phyloP scores from a whole-genome alignment of 225 moss, liverwort and hornwort species.

The Marchantia polymorpha region DNA sequence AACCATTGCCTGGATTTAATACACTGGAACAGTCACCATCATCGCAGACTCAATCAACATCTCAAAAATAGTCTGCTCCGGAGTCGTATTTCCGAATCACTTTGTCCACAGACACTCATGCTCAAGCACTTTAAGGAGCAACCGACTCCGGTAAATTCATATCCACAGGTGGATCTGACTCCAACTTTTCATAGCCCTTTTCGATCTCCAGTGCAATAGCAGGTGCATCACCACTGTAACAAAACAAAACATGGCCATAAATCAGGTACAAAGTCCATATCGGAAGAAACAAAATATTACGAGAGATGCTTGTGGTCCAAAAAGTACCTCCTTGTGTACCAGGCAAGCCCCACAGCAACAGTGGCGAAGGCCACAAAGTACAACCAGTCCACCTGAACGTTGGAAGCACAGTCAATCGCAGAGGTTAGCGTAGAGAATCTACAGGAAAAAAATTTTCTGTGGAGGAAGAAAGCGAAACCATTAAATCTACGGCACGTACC shows the following conservation, averaged over 20 bases:
- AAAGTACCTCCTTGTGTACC: conserved; percentile 31
- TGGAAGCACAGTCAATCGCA: not conserved
- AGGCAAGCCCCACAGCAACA: conserved; percentile 33
- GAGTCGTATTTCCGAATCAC: no score
- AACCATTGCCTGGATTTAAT: no score
- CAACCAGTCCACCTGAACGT: conserved; percentile 43
- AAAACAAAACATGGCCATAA: not conserved
- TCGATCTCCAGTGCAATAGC: not conserved
- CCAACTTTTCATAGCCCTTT: not conserved
- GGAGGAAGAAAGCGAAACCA: not conserved
- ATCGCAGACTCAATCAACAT: no score
- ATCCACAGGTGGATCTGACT: not conserved
- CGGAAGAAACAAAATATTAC: not conserved
- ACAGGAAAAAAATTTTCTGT: not conserved
- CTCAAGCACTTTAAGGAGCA: no score
- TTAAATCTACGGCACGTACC: conserved; percentile 12
- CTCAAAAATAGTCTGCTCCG: no score
- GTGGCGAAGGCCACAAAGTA: conserved; percentile 44
- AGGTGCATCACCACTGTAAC: conserved; percentile 4
- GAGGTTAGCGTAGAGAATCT: not conserved
- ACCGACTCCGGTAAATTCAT: no score
- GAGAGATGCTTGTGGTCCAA: not conserved
- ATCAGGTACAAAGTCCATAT: not conserved
- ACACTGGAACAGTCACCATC: no score
- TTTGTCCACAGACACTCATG: no score